phyloP scores from a whole-genome alignment of 208 protist genomes.

The Wallacemonas sp. region DNA sequence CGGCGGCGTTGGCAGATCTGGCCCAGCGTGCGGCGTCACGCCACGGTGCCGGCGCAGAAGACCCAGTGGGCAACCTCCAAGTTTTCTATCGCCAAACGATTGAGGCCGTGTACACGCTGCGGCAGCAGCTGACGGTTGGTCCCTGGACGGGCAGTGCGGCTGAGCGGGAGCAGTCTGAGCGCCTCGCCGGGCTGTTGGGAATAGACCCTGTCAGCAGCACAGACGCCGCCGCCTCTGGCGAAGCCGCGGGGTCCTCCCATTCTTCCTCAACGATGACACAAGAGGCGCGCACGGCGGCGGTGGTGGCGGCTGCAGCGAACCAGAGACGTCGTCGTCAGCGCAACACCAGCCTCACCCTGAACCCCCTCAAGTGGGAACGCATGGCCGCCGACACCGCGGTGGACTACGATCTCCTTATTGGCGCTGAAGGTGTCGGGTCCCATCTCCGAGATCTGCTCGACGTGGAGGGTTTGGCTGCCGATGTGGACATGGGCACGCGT shows the following conservation, averaged over 20 bases:
- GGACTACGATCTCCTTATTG: constrained; percentile 85
- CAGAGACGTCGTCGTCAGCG: constrained; percentile 5
- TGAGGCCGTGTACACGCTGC: constrained; percentile 79
- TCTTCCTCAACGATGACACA: too few relatives aligned
- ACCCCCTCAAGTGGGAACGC: constrained; percentile 65
- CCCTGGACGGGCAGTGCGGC: constrained; percentile 42
- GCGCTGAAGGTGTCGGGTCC: constrained; percentile 81
- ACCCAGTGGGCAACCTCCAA: constrained; percentile 56
- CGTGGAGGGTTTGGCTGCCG: constrained; percentile 80
- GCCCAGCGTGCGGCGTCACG: constrained; percentile 3
- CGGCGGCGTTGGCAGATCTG: not conserved
- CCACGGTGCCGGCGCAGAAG: not conserved
- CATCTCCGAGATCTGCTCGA: constrained; percentile 77
- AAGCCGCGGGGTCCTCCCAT: too few relatives aligned
- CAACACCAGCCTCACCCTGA: constrained; percentile 79
- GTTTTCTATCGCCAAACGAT: constrained; percentile 85
- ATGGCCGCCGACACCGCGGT: constrained; percentile 71
- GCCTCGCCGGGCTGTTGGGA: not conserved
- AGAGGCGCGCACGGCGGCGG: not conserved
- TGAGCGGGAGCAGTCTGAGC: constrained; percentile 9
- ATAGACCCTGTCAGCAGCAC: constrained; percentile 10
- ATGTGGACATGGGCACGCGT: constrained; percentile 69
- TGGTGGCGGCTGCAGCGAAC: not conserved
- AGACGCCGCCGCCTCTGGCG: constrained; percentile 6
- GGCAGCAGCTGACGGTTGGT: constrained; percentile 72